Base-by-base conservation (phyloP, 345 rosid genomes). In the Crucihimalaya himalaica region DNA sequence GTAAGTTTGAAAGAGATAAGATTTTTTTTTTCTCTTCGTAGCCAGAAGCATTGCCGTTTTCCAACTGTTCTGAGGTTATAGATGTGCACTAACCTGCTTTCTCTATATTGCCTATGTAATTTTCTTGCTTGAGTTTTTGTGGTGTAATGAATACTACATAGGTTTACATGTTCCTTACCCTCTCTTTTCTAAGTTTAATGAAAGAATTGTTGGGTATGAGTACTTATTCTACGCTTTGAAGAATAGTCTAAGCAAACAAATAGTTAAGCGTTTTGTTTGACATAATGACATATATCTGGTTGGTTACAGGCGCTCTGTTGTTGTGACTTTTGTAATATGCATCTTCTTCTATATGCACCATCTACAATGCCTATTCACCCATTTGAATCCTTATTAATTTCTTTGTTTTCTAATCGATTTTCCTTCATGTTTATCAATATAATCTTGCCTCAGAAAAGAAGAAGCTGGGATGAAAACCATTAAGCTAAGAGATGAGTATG, bases 381-480 rank as follows among this genome's bases (percentile, higher is more conserved):
- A 31, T 47, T 39, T 47, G 10, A 40, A 34, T 64, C 45, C 56
- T 37, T 62, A 62, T 53, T 25, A 34, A 55, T 70, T 5, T 14
- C 50, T 62, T 70, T 46, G 53, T 63, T 55, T 63, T 55, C 57
- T 50, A 31, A 50, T 71, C 23, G 8, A 11, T 58, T 48, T 48
- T 31, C 54, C 40, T 57, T 64, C 48, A 47, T 29, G 31, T 57
- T 51, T 57, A 20, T 21, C 57, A 57, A 39, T 32, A 66, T 57
- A 51, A 51, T 76, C 48, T 57, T 77, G 46, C 81, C 79, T 80
- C 87, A 95, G 97, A 64, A 95, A 95, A 81, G 97, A 90, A 81
- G 93, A 92, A 52, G 99, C 98, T 79, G 97, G 93, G 73, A 87
- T 84, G 88, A 85, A 81, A 87, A 95, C 98, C 80, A 82, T 87